Evolutionary conservation across 768 basidiomycete species (phyloP).

Genomic region (Phallus indusiatus): DNA sequence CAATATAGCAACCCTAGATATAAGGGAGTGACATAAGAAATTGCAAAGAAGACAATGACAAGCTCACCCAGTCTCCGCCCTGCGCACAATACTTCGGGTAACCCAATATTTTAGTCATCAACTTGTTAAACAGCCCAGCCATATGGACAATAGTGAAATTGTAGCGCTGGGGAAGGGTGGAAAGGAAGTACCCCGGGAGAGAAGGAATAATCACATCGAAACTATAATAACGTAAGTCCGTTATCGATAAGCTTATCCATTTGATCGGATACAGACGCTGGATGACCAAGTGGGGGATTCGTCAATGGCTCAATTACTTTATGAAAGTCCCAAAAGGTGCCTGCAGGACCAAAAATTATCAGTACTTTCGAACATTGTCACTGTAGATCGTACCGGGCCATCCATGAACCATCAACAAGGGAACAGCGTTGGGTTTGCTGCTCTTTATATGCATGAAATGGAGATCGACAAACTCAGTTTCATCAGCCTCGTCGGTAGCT

Average conservation of each 20-base stretch:
- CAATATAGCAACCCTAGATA: conserved; percentile 13
- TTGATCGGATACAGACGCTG: conserved; percentile 8
- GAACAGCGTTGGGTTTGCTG: conserved; percentile 7
- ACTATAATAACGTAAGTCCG: neutral
- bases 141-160: conserved; percentile 11
- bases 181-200: conserved; percentile 14
- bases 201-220: conserved; percentile 15
- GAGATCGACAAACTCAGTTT: conserved; percentile 8
- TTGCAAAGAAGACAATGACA: neutral
- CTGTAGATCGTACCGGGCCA: conserved; percentile 9
- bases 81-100: conserved; percentile 13
- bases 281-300: conserved; percentile 7
- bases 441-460: conserved; percentile 12
- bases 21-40: neutral
- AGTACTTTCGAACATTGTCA: neutral
- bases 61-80: conserved; percentile 14
- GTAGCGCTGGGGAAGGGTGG: conserved; percentile 8
- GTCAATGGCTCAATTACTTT: conserved; percentile 13
- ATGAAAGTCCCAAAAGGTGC: conserved; percentile 15
- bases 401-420: conserved; percentile 11
- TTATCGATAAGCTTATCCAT: neutral
- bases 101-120: conserved; percentile 13
- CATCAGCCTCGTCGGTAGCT: neutral
- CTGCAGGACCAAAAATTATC: neutral
- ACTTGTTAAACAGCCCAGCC: conserved; percentile 10